Conservation (phyloP, 2,329 filamentous ascomycete genomes). For the Fonsecaea nubica region DNA sequence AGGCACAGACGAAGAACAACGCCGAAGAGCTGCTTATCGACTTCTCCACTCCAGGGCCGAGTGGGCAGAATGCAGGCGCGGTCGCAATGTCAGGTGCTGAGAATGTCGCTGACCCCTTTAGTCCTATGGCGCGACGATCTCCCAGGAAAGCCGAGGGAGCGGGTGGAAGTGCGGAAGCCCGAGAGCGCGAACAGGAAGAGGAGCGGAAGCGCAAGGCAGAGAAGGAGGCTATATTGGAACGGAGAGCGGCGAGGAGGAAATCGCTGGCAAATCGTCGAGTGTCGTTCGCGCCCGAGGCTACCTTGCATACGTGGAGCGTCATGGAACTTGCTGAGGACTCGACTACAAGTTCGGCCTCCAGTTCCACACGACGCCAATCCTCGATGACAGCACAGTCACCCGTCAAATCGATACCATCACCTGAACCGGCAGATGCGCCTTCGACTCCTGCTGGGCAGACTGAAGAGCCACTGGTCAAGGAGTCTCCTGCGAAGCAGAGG, state of each 20-base stretch:
- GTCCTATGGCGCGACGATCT: conserved; percentile 32
- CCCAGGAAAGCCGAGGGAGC: conserved; percentile 17
- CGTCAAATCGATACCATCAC: conserved; percentile 19
- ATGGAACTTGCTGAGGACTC: conserved; percentile 88
- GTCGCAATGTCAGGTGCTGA: conserved; percentile 62
- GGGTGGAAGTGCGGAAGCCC: conserved; percentile 5
- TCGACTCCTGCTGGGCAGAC: conserved; percentile 68
- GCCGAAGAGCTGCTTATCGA: conserved; percentile 49
- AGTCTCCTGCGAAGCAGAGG: conserved; percentile 70
- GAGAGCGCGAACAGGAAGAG: conserved; percentile 73
- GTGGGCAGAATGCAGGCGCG: conserved; percentile 46
- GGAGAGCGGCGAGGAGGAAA: conserved; percentile 87
- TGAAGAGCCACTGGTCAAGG: conserved; percentile 62
- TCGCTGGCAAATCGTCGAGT: conserved; percentile 92
- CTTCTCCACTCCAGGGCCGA: conserved; percentile 50
- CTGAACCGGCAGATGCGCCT: conserved; percentile 56
- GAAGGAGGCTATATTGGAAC: conserved; percentile 67
- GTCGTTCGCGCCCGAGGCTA: conserved; percentile 96
- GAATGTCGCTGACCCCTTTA: conserved; percentile 41
- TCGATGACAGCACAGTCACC: conserved; percentile 54
- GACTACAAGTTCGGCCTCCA: conserved; percentile 75
- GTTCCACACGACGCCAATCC: conserved; percentile 76
- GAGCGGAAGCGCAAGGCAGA: conserved; percentile 65
- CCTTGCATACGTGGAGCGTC: conserved; percentile 95
- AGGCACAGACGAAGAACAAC: conserved; percentile 37